Evolutionary conservation across 2,329 filamentous ascomycete species (phyloP).

Genomic region (Phaeoacremonium minimum): DNA sequence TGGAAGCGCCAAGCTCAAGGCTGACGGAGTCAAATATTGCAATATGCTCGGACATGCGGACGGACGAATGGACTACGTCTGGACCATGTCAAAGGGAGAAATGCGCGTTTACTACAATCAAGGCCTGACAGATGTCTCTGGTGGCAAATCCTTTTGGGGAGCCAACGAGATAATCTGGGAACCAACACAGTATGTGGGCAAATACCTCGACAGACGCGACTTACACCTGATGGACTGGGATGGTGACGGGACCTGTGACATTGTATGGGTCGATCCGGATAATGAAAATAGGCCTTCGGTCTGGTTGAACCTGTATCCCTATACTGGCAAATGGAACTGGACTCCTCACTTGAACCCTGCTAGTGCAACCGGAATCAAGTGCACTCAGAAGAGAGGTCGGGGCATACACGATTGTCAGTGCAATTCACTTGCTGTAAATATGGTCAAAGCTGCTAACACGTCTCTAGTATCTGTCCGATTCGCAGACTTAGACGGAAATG

Average conservation of each 20-base stretch:
- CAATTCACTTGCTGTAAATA: too few relatives aligned
- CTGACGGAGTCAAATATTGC: slow-evolving; percentile 7
- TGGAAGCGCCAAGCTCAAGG: not conserved
- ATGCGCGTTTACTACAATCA: slow-evolving; percentile 3
- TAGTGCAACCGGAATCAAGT: slow-evolving; percentile 1
- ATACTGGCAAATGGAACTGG: slow-evolving; percentile 1
- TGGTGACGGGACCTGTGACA: slow-evolving; percentile 11
- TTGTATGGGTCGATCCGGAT: slow-evolving; percentile 2
- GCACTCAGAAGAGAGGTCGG: slow-evolving; percentile 2
- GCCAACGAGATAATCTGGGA: not conserved
- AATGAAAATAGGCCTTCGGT: not conserved
- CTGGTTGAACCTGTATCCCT: slow-evolving; percentile 3
- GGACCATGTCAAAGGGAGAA: slow-evolving; percentile 3
- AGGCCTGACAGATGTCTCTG: not conserved
- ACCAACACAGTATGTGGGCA: not conserved
- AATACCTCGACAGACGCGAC: slow-evolving; percentile 2
- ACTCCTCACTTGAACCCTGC: not conserved
- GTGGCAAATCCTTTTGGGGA: slow-evolving; percentile 5
- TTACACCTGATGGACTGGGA: slow-evolving; percentile 11
- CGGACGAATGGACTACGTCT: slow-evolving; percentile 6
- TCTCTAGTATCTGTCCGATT: not conserved
- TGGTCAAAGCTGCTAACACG: too few relatives aligned
- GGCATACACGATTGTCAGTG: slow-evolving; percentile 5
- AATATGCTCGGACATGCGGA: slow-evolving; percentile 6
- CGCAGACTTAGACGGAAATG: slow-evolving; percentile 9